Evolutionary conservation across 768 basidiomycete species (phyloP), one percentile per base, ranked within the genome.

Genomic region (Trametes punicea): DNA sequence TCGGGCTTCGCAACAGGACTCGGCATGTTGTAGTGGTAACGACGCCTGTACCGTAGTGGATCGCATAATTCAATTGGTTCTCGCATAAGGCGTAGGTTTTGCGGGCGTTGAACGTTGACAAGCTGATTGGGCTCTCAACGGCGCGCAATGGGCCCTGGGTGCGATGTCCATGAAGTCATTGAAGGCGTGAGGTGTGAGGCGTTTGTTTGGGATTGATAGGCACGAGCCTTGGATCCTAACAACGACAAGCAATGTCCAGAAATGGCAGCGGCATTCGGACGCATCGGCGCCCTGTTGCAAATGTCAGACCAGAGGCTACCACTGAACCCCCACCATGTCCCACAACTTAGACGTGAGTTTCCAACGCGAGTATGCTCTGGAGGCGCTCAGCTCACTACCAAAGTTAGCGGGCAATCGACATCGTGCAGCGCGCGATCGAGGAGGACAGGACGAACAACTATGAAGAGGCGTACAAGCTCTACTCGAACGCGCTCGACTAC

Each of bases 401-500:
- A 13, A 46, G 34, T 20, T 46, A 88, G 85, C 80, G 81, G 71
- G 93, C 93, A 29, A 91, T 97, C 67, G 90, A 92, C 65, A 83
- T 97, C 55, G 92, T 97, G 23, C 90, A 94, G 73, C 82, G 83
- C 61, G 94, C 94, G 55, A 95, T 96, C 65, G 93, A 94, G 55
- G 88, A 91, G 60, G 97, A 99, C 74, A 79, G 81, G 59, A 93
- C 93, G 71, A 87, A 89, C 71, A 92, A 97, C 73, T 99, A 98
- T 74, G 76, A 82, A 6, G 93, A 95, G 65, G 95, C 95, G 18
- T 96, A 92, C 82, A 95, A 90, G 75, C 82, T 85, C 62, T 97
- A 97, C 74, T 87, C 89, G 77, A 96, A 98, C 78, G 81, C 92
- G 1, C 81, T 98, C 57, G 97, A 99, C 69, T 99, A 96, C 70